Percentiles rank a stretch among this genome's conserved stretches.
Conservation (phyloP, 805 yeast species). For the Saturnispora sekii region DNA sequence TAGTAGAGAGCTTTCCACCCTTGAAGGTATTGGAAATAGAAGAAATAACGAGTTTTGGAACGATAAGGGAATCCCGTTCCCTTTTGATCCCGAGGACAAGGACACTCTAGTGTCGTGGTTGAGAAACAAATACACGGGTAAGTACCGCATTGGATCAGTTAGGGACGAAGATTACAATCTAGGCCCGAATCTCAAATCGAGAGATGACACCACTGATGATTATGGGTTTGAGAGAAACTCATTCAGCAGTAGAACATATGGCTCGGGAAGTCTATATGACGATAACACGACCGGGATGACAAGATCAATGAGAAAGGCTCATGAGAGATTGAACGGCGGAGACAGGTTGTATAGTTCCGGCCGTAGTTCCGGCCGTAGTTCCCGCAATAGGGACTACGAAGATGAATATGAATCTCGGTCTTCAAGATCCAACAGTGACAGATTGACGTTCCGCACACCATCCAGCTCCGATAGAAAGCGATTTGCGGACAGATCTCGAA, state of each 20-base stretch:
- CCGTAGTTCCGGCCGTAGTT: background rate
- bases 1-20: conserved; percentile 38
- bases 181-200: conserved; percentile 9
- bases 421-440: conserved; percentile 2
- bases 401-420: conserved; percentile 1
- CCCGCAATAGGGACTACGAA: conserved; percentile 8
- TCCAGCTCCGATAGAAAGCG: conserved; percentile 44
- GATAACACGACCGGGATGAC: conserved; percentile 8
- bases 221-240: conserved; percentile 10
- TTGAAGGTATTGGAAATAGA: conserved; percentile 48
- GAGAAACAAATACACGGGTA: conserved; percentile 61
- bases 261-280: conserved; percentile 3
- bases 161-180: conserved; percentile 30
- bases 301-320: conserved; percentile 12
- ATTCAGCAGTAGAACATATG: conserved; percentile 19
- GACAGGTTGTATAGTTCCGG: conserved; percentile 7
- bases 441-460: conserved; percentile 41
- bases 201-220: conserved; percentile 12
- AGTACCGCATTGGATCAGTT: conserved; percentile 36
- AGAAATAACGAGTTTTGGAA: conserved; percentile 58
- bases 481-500: conserved; percentile 39
- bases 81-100: conserved; percentile 65
- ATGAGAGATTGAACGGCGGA: conserved; percentile 7
- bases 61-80: conserved; percentile 56
- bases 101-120: conserved; percentile 47